A percentile compares a stretch with the other conserved stretches of the same genome.
These are phyloP conservation scores for Rugosomyces carneus DNA, from an alignment of 1,284 basidiomycete species.

Conservation along the genomic window DNA sequence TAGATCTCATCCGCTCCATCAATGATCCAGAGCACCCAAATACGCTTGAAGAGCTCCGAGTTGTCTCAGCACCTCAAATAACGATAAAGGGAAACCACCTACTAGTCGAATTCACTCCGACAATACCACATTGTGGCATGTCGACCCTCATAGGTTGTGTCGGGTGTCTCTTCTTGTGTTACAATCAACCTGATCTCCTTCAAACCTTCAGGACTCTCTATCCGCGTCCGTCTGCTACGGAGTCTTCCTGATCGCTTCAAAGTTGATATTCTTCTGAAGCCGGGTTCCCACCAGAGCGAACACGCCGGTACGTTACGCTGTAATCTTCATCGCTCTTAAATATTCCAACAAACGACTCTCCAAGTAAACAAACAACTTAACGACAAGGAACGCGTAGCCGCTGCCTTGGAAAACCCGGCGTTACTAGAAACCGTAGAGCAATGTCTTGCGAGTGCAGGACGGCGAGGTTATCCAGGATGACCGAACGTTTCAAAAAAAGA, in stretches of 20 bases:
- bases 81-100: constrained; percentile 69
- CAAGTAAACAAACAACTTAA: constrained; percentile 98
- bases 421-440: constrained; percentile 87
- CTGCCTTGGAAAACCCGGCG: constrained; percentile 89
- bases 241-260: constrained; percentile 92
- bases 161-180: not conserved
- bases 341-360: not conserved
- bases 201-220: constrained; percentile 69
- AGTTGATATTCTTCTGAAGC: constrained; percentile 89
- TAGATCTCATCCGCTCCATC: constrained; percentile 89
- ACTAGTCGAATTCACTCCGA: constrained; percentile 90
- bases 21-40: constrained; percentile 97
- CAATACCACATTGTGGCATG: constrained; percentile 97
- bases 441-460: constrained; percentile 48
- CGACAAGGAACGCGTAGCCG: constrained; percentile 97
- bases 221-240: constrained; percentile 87
- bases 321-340: not conserved
- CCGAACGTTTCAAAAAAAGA: not conserved
- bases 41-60: constrained; percentile 93
- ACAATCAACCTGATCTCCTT: not conserved
- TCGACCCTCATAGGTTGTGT: constrained; percentile 91
- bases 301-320: constrained; percentile 69
- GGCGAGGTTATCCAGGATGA: constrained; percentile 16
- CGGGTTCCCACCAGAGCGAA: constrained; percentile 95
- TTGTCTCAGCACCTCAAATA: constrained; percentile 89